These are phyloP conservation scores for Heliamphora exappendiculata DNA, from an alignment of 148 eudicot genomes.

Conservation along the genomic window DNA sequence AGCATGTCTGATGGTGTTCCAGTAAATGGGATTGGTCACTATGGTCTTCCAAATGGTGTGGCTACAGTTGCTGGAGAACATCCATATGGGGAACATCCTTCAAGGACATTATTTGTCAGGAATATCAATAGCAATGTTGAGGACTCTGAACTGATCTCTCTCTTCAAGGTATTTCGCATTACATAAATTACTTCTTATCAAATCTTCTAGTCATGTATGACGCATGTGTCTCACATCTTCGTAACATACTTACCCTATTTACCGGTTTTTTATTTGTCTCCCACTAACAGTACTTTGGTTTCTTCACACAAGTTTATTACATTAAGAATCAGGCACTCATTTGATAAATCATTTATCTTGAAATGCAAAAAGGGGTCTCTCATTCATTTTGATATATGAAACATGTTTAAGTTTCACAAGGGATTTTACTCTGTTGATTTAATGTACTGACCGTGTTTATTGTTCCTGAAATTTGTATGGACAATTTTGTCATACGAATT, in stretches of 20 bases:
- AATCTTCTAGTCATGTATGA: not conserved
- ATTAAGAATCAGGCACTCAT: not conserved
- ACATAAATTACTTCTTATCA: not conserved
- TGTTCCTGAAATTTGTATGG: not conserved
- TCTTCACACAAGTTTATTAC: not conserved
- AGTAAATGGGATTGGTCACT: conserved; percentile 26
- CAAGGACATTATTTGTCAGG: conserved; percentile 52
- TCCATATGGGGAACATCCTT: conserved; percentile 63
- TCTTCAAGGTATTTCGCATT: conserved; percentile 38
- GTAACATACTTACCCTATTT: not conserved
- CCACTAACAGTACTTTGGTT: not conserved
- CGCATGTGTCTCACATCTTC: not conserved
- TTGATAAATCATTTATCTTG: not conserved
- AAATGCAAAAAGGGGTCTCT: not conserved
- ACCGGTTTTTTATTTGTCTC: not conserved
- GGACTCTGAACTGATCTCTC: conserved; percentile 43
- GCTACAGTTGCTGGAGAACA: conserved; percentile 48
- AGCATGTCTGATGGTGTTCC: conserved; percentile 28
- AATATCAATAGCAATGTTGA: conserved; percentile 56
- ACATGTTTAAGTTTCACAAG: not conserved
- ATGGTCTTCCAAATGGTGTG: conserved; percentile 29
- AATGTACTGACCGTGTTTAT: not conserved
- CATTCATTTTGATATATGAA: not conserved
- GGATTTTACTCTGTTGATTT: not conserved
- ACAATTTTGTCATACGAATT: not conserved